These are phyloP conservation scores for Carex scoparia DNA, from an alignment of 176 grass and related monocot genomes.

Conservation along the genomic window DNA sequence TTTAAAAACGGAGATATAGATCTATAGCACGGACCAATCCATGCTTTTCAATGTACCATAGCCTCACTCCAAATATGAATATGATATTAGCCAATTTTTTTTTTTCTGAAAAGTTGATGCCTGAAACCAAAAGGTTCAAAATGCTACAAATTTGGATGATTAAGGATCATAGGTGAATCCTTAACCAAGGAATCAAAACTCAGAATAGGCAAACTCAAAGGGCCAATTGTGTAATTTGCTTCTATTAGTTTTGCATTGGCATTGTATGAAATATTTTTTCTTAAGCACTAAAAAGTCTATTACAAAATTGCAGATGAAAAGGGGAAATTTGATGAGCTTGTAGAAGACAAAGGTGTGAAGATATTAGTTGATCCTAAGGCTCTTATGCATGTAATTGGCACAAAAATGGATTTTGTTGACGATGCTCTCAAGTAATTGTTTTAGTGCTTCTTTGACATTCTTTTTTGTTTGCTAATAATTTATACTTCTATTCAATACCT, in stretches of 20 bases:
- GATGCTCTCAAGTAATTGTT: slow-evolving; percentile 58
- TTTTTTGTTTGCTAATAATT: not conserved
- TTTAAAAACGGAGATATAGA: too few relatives aligned
- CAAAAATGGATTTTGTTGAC: slow-evolving; percentile 81
- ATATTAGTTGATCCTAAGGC: slow-evolving; percentile 87
- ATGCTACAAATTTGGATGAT: not conserved
- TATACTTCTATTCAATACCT: not conserved
- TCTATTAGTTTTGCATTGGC: not conserved
- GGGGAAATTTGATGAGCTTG: slow-evolving; percentile 75
- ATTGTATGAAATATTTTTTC: not conserved
- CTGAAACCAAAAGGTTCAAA: not conserved
- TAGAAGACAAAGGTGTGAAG: slow-evolving; percentile 86
- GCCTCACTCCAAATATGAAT: not conserved
- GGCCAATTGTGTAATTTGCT: not conserved
- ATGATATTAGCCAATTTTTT: not conserved
- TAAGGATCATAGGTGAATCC: not conserved
- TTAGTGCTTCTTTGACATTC: not conserved
- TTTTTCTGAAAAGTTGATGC: not conserved
- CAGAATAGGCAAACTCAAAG: not conserved
- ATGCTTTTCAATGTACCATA: too few relatives aligned
- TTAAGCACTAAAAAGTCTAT: not conserved
- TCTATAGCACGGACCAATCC: too few relatives aligned
- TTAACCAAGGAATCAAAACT: not conserved
- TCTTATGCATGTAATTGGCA: slow-evolving; percentile 90
- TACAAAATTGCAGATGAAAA: slow-evolving; percentile 60